Evolutionary conservation across 192 early-diverging fungal genomes (phyloP), one percentile per base, ranked within the genome.

Genomic region (Paraglomus brasilianum): DNA sequence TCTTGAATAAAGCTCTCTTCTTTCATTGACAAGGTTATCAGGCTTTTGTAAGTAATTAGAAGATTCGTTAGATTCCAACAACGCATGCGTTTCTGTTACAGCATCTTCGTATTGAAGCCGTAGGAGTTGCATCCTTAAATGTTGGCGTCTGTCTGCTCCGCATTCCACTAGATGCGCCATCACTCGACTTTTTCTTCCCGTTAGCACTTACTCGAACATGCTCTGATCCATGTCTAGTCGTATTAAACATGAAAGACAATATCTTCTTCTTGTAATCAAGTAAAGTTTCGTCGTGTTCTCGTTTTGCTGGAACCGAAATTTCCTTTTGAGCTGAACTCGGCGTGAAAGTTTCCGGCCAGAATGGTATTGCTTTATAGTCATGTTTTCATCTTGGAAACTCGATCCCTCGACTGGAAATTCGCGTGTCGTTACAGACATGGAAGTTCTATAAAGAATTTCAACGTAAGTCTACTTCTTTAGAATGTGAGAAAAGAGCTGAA

Each of bases 311-410:
- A 22, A 24, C 42, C 13, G 24, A 48, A 49, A 40, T 19, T 14
- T 49, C 48, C 0, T 48, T 43, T 4, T 47, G 30, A 17, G 19
- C 42, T 19, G 47, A 63, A 21, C 60, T 45, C 9, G 60, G 38
- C 24, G 71, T 45, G 57, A 30, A 62, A 41, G 70, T 59, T n/a
- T 76, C 75, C 0, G 93, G 90, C 58, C 81, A 83, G 30, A 86
- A 72, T 44, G 84, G 82, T 10, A 91, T 87, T n/a, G 92, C 79
- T 19, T 78, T 36, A 92, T 78, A 2, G 62, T 75, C 22, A 95
- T 61, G 56, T 91, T 89, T 14, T 86, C 86, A 70, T 92, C 91
- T 14, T 74, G 61, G 67, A 82, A 91, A 22, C 52, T 73, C 13
- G 77, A 75, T 30, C 66, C 22, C 30, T 77, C 76, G 10, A 81